Percentiles rank a stretch among this genome's conserved stretches.
Conservation (phyloP, 1,284 basidiomycete genomes). For the Malassezia vespertilionis region DNA sequence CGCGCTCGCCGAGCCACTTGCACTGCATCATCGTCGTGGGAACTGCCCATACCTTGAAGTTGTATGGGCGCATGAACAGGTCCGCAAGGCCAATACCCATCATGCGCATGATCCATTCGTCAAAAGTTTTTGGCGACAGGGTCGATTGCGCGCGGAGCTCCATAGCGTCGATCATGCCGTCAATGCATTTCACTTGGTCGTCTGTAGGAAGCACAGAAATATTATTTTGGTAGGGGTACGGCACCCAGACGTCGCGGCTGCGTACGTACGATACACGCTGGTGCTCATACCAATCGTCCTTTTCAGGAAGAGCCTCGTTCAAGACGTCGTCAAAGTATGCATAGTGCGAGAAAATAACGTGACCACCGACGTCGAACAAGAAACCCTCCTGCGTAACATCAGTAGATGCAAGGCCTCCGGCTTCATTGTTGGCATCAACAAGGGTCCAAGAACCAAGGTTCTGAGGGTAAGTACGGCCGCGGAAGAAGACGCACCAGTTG, state of each 20-base stretch:
- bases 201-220: slow-evolving; percentile 52
- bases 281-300: slow-evolving; percentile 52
- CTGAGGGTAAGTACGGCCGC: slow-evolving; percentile 20
- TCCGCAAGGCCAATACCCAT: slow-evolving; percentile 52
- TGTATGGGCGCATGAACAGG: slow-evolving; percentile 54
- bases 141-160: slow-evolving; percentile 46
- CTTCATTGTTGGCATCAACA: slow-evolving; percentile 49
- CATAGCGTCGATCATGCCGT: slow-evolving; percentile 51
- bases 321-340: slow-evolving; percentile 53
- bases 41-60: slow-evolving; percentile 55
- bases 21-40: slow-evolving; percentile 54
- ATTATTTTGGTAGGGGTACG: slow-evolving; percentile 53
- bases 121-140: slow-evolving; percentile 49
- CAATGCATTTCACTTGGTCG: slow-evolving; percentile 51
- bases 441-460: slow-evolving; percentile 49
- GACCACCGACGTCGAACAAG: slow-evolving; percentile 53
- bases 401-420: slow-evolving; percentile 53
- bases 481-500: slow-evolving; percentile 47
- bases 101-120: slow-evolving; percentile 53
- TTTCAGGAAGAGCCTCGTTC: slow-evolving; percentile 50
- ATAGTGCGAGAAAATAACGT: slow-evolving; percentile 55
- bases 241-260: slow-evolving; percentile 51
- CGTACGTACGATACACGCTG: slow-evolving; percentile 54
- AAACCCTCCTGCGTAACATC: slow-evolving; percentile 53
- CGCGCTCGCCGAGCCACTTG: slow-evolving; percentile 54